Evolutionary conservation across 768 basidiomycete genomes (phyloP), one percentile per base, ranked within the genome.

Genomic region (Pisolithus microcarpus): DNA sequence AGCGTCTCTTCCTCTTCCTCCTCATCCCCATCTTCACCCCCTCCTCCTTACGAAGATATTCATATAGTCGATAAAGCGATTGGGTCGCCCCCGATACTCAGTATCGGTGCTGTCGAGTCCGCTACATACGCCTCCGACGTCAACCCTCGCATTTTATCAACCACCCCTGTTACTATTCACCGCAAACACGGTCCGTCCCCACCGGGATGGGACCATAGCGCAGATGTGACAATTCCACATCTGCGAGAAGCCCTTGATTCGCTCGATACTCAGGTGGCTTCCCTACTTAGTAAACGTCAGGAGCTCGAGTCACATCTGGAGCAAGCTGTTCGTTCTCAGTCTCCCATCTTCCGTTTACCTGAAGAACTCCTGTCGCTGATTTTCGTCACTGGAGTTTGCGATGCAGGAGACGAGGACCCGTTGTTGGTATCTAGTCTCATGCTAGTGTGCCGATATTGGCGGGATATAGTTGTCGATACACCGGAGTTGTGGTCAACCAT

Each of bases 371-470:
- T 91, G 51, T 82, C 87, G 13, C 79, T 76, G 15, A 87, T 91
- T 48, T 90, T 91, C 66, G 72, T 81, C 50, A 81, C 76, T 49
- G 87, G 85, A 13, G 82, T 88, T 16, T 65, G 84, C 49, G 78
- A 75, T 34, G 73, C 73, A 59, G 81, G 75, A 42, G 85, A 85
- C 52, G 85, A 87, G 58, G 79, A 86, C 65, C 77, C 85, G 4
- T 68, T 88, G 44, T 78, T 87, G 72, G 78, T 88, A 34, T 77
- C 83, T 50, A 85, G 81, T 26, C 62, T 91, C 50, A 88, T 90
- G 85, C 78, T 90, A 42, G 89, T 90, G 18, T 90, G 86, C 70
- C 82, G 80, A 46, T 82, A 87, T 61, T 91, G 87, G 87, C 75
- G 77, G 45, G 84, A 88, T 53, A 80, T 89, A 56, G 82, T 82